Base-by-base conservation (phyloP, 2,329 filamentous ascomycete species). In the Fusarium heterosporum region DNA sequence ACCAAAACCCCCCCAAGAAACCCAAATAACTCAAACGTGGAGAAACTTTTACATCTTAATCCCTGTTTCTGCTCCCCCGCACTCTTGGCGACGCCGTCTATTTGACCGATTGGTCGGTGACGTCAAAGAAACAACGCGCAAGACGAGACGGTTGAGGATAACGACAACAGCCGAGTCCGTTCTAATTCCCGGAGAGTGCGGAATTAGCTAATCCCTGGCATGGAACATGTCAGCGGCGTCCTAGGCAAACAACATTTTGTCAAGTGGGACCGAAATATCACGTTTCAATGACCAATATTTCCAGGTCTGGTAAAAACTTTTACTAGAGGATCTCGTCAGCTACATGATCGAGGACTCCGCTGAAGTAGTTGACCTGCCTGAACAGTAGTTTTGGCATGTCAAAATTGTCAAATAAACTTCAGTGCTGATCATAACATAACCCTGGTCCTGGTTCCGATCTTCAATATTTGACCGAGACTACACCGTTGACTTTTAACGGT, bases 71-170 rank as follows among this genome's bases (percentile, higher is more conserved):
- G 16, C 43, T 41, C 17, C 45, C 70, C 70, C 70, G 70, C 70
- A 72, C 57, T 71, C 42, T 54, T 42, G 32, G 22, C 51, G 28
- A 51, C 55, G 48, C 58, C 32, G 38, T 55, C 45, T 52, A 61
- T 64, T 61, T 67, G 63, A 40, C 66, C 56, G 64, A 72, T 72
- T 68, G 56, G 61, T 52, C 39, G 47, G 61, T 72, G 70, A 72
- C 65, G 70, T 72, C 68, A 72, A 45, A 28, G 19, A 28, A 39
- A n/a, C 16, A 34, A 34, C 45, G 26, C 39, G 28, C 34, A 46
- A 30, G 38, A 51, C 25, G 32, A n/a, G n/a, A n/a, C n/a, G n/a
- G 39, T 45, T 51, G 48, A 28, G 38, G 25, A 51, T 51, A 51
- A 51, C 32, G 32, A 36, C 16, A n/a, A 22, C 38, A 6, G 38